phyloP scores from a whole-genome alignment of 768 basidiomycete genomes.

The Roridomyces roridus region DNA sequence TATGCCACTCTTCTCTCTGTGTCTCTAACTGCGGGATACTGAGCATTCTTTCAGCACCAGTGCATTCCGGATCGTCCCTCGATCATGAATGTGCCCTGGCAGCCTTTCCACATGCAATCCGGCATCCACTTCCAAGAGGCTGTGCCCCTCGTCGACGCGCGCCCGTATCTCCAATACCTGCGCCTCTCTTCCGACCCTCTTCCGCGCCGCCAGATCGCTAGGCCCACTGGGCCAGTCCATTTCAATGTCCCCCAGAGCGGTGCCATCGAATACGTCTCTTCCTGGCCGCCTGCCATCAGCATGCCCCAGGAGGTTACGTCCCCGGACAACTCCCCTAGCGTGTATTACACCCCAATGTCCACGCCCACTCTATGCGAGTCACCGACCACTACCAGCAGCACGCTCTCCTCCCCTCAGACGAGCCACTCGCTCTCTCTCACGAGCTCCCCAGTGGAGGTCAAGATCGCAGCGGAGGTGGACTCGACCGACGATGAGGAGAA shows the following conservation, averaged over 20 bases:
- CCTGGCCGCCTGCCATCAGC: constrained; percentile 13
- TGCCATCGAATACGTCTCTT: constrained; percentile 1
- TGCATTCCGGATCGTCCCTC: background rate
- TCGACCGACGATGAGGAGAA: background rate
- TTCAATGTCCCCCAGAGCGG: background rate
- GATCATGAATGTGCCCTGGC: background rate
- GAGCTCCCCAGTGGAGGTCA: background rate
- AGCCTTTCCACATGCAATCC: background rate
- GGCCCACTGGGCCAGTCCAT: background rate
- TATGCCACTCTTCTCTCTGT: background rate
- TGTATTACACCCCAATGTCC: constrained; percentile 13
- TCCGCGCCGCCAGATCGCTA: constrained; percentile 1
- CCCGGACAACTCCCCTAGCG: constrained; percentile 1
- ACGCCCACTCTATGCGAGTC: background rate
- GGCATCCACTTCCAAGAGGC: background rate
- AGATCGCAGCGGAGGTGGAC: background rate
- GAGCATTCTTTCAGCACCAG: constrained; percentile 1
- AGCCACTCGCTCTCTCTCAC: background rate
- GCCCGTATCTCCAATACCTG: background rate
- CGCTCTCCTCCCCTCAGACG: background rate
- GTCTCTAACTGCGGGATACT: background rate
- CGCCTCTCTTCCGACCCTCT: constrained; percentile 3
- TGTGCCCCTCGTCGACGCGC: background rate
- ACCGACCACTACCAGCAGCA: background rate
- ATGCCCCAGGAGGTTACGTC: background rate